These are phyloP conservation scores for Hyaloperonospora arabidopsidis DNA, from an alignment of 352 stramenopile species.

Conservation along the genomic window DNA sequence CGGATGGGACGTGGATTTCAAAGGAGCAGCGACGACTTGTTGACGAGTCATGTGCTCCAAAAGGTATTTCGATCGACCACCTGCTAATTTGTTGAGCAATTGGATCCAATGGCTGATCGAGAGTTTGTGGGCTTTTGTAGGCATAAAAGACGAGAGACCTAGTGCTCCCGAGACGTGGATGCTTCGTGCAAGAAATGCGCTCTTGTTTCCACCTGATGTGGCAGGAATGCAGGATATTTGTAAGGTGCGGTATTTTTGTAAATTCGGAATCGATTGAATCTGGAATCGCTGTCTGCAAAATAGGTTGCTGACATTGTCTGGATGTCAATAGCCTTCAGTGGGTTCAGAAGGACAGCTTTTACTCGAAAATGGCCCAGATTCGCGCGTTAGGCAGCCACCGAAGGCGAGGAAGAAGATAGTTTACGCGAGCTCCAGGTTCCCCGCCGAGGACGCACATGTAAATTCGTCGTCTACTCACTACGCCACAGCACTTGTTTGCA, in stretches of 20 bases:
- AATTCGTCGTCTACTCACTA: not conserved
- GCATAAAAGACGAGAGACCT: conserved; percentile 48
- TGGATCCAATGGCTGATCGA: not conserved
- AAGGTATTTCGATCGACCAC: conserved; percentile 22
- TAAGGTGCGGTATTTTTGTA: conserved; percentile 23
- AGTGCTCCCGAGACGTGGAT: conserved; percentile 66
- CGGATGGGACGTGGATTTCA: conserved; percentile 66
- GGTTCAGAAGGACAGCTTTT: conserved; percentile 16
- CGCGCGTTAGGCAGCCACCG: conserved; percentile 19
- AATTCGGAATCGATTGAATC: not conserved
- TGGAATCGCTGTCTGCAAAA: not conserved
- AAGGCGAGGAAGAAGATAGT: conserved; percentile 44
- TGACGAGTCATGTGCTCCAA: conserved; percentile 49
- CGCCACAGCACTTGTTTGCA: not conserved
- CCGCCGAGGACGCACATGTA: conserved; percentile 20
- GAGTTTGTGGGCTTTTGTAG: conserved; percentile 20
- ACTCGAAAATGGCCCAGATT: conserved; percentile 38
- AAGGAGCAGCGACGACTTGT: conserved; percentile 51
- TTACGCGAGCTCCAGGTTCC: conserved; percentile 73
- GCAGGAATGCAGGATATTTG: conserved; percentile 50
- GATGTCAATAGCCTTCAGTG: conserved; percentile 21
- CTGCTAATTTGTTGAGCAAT: too few species aligned
- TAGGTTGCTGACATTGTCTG: not conserved
- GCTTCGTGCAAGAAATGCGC: conserved; percentile 62
- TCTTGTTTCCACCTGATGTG: conserved; percentile 72